Percentiles rank a stretch among this genome's conserved stretches.
Conservation (phyloP, 164 flowering plant species). For the Sextonia rubra region DNA sequence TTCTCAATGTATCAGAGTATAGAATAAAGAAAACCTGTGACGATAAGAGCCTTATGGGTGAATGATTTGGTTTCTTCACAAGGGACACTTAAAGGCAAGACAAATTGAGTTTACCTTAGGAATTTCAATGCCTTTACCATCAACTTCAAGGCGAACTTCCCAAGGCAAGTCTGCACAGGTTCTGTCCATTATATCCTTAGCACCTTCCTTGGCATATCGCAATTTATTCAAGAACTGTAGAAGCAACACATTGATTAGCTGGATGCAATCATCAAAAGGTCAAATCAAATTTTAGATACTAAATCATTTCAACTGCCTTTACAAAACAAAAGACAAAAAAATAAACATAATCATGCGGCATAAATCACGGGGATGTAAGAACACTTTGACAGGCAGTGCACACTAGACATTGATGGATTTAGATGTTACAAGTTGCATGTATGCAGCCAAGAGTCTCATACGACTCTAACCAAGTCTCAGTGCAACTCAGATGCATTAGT, state of each 20-base stretch:
- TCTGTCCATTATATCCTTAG: conserved; percentile 72
- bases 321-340: not conserved
- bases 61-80: too few relatives aligned
- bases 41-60: too few relatives aligned
- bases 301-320: not conserved
- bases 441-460: too few relatives aligned
- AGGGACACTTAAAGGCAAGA: not conserved
- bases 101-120: conserved; percentile 40
- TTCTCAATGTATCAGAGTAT: too few relatives aligned
- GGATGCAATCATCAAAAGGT: not conserved
- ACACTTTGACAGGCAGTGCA: not conserved
- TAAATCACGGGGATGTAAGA: not conserved
- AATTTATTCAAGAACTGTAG: conserved; percentile 71
- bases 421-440: too few relatives aligned
- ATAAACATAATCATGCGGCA: not conserved
- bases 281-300: not conserved
- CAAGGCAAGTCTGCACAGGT: conserved; percentile 74
- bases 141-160: conserved; percentile 77
- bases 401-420: not conserved
- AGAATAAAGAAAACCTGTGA: too few relatives aligned
- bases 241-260: not conserved
- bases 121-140: conserved; percentile 51
- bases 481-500: too few relatives aligned
- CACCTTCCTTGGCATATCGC: conserved; percentile 81
- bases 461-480: too few relatives aligned